Percentiles rank a stretch among this genome's conserved stretches.
Conservation (phyloP, 2,329 filamentous ascomycete species). For the Elsinoe ampelina region DNA sequence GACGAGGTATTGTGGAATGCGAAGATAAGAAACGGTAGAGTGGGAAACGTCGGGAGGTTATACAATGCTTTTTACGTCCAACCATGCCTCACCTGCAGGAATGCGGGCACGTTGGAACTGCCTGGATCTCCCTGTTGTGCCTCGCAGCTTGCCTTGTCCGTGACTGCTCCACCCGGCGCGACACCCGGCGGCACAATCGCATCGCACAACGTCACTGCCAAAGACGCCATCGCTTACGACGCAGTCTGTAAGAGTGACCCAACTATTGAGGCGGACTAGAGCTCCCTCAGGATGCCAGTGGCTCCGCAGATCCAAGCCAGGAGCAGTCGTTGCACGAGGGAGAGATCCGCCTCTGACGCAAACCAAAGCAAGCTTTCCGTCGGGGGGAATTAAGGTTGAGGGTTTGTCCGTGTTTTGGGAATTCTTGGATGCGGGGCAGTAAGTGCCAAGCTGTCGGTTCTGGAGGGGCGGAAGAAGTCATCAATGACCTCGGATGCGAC, state of each 20-base stretch:
- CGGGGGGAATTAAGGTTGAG: background rate
- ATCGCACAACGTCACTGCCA: background rate
- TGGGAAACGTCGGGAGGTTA: constrained; percentile 1
- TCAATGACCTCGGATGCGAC: constrained; percentile 11
- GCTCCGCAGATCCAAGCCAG: constrained; percentile 3
- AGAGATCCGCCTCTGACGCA: constrained; percentile 12
- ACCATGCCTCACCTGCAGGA: background rate
- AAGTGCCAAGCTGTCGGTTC: constrained; percentile 10
- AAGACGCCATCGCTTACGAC: constrained; percentile 6
- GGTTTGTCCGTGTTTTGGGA: background rate
- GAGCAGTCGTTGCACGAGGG: background rate
- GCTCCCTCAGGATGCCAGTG: constrained; percentile 4
- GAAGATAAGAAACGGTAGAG: background rate
- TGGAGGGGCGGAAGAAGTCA: constrained; percentile 6
- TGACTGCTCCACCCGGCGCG: background rate
- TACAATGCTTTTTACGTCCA: background rate
- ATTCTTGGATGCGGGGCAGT: background rate
- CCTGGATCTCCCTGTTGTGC: too few species aligned
- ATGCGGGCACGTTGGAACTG: background rate
- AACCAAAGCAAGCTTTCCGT: background rate
- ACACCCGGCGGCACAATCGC: background rate
- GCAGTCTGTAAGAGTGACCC: background rate
- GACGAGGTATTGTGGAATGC: background rate
- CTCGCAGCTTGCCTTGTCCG: background rate
- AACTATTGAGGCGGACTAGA: background rate